Base-by-base conservation (phyloP, 129 eudicot genomes). In the Artemisia argyi region DNA sequence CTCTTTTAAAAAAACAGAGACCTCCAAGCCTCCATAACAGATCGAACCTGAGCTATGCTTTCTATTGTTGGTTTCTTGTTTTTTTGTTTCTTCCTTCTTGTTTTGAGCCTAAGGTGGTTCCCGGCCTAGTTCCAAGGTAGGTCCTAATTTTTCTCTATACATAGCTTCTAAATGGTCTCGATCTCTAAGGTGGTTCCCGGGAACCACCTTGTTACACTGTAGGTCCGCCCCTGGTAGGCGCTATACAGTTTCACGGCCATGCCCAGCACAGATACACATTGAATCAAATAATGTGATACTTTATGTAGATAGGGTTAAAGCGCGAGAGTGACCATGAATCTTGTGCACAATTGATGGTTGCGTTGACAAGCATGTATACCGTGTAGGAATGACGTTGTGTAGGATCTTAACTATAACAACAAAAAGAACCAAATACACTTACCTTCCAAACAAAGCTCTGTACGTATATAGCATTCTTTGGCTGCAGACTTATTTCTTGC, bases 401-500 rank as follows among this genome's bases (percentile, higher is more conserved):
- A 61, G 32, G 39, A 63, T 13, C 11, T 52, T 44, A 47, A 73
- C 35, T 73, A 62, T 17, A 46, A n/a, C 5, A 57, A 69, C 61
- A 24, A 55, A 66, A 16, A 54, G 59, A 61, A 57, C 14, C 59
- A 55, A 58, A 55, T 14, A 66, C 74, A 61, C 75, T 30, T 26
- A 94, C 99, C 99, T 90, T 90, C 99, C 76, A 95, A 87, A 78
- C 99, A 88, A 58, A 84, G 75, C 76, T 90, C 90, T 14, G 97
- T 95, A 65, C 96, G 72, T 46, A 78, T 48, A 71, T 86, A 95
- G 80, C 99, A 95, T 77, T 95, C 99, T 80, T 85, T 85, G 60
- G 99, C 99, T 74, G 99, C 99, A 82, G 97, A 95, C 86, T 88
- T 95, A 86, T 95, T 95, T 83, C 99, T 90, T 30, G 83, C 87